Conservation (phyloP, 441 rosid genomes). For the Croton setiger region DNA sequence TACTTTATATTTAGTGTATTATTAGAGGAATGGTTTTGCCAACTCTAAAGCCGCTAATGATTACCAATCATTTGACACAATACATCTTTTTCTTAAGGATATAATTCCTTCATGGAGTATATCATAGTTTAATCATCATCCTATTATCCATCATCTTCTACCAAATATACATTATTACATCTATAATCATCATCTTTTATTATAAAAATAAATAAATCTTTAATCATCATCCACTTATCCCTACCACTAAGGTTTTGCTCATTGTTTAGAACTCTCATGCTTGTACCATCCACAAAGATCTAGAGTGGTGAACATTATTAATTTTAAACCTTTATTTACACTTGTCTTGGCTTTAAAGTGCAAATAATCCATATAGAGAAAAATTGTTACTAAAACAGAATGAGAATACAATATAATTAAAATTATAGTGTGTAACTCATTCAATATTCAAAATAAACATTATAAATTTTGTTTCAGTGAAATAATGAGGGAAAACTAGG, state of each 20-base stretch:
- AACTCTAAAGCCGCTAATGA: slow-evolving; percentile 18
- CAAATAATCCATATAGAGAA: no score
- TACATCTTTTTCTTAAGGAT: not conserved
- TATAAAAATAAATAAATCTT: not conserved
- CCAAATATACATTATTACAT: not conserved
- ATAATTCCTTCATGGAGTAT: not conserved
- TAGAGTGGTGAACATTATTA: not conserved
- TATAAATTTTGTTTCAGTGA: no score
- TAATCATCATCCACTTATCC: not conserved
- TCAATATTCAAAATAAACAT: no score
- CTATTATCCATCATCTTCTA: not conserved
- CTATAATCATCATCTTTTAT: no score
- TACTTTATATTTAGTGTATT: not conserved
- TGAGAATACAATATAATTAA: no score
- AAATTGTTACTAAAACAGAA: no score
- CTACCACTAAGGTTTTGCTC: not conserved
- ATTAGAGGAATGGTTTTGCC: slow-evolving; percentile 7
- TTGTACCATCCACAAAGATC: not conserved
- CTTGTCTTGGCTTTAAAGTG: no score
- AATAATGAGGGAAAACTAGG: no score
- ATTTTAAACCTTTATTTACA: no score
- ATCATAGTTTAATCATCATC: not conserved
- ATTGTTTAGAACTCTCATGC: not conserved
- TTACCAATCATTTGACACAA: slow-evolving; percentile 13
- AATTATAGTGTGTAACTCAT: no score